These are phyloP conservation scores for Gossypioides kirkii DNA, from an alignment of 345 rosid species.

Conservation along the genomic window DNA sequence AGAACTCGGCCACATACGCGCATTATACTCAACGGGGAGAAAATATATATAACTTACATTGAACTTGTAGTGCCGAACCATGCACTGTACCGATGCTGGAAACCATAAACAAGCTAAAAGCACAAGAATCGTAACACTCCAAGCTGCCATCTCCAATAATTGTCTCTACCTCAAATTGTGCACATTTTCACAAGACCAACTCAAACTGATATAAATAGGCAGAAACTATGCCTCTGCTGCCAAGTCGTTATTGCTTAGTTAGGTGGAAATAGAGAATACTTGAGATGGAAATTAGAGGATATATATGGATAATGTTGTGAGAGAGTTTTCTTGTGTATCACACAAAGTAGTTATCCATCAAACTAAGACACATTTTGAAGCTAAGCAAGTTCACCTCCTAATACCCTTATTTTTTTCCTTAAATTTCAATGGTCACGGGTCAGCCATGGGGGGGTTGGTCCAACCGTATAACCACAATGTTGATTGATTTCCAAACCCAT, in stretches of 20 bases:
- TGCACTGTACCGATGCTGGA: constrained; percentile 44
- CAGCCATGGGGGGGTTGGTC: constrained; percentile 31
- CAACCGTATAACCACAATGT: constrained; percentile 32
- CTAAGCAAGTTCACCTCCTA: constrained; percentile 27
- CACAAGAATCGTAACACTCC: constrained; percentile 27
- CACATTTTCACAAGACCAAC: constrained; percentile 2
- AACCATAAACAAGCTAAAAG: constrained; percentile 27
- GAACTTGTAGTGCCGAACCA: constrained; percentile 64
- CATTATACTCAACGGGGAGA: not conserved
- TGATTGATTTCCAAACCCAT: constrained; percentile 3
- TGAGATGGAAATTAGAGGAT: not conserved
- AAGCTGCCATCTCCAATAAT: constrained; percentile 27
- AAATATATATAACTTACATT: constrained; percentile 39
- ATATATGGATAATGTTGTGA: not conserved
- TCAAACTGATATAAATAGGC: constrained; percentile 38
- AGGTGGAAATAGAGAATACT: constrained; percentile 31
- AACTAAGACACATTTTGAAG: constrained; percentile 31
- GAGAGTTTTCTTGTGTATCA: constrained; percentile 25
- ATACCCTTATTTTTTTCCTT: constrained; percentile 10
- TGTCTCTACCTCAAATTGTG: constrained; percentile 1
- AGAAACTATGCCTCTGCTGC: constrained; percentile 17
- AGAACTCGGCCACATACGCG: not conserved
- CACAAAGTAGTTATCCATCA: constrained; percentile 34
- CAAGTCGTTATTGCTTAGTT: constrained; percentile 50
- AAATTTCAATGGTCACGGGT: constrained; percentile 13